Percentiles rank a stretch among this genome's conserved stretches.
Conservation (phyloP, 1,284 basidiomycete species). For the Trichosporon sp. region DNA sequence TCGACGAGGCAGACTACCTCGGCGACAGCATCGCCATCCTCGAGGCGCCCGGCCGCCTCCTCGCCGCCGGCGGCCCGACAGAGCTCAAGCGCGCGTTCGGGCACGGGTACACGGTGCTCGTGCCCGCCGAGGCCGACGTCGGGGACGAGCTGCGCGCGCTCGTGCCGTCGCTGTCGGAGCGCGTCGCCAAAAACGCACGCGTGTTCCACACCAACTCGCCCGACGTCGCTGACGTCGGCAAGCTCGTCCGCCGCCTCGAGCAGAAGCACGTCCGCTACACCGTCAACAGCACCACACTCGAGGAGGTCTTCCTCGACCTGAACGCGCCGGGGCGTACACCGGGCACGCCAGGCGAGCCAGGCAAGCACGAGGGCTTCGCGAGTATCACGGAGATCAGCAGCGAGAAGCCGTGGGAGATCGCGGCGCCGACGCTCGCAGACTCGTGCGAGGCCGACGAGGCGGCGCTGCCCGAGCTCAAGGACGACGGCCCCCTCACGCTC, state of each 20-base stretch:
- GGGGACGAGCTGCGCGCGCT: constrained; percentile 11
- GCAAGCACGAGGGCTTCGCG: neutral
- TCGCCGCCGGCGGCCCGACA: constrained; percentile 69
- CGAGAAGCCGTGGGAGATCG: neutral
- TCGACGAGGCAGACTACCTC: constrained; percentile 74
- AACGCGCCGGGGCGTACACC: constrained; percentile 50
- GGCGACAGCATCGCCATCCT: constrained; percentile 71
- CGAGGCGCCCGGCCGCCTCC: constrained; percentile 66
- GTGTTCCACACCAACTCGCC: constrained; percentile 49
- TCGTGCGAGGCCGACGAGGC: neutral
- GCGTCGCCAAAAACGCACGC: constrained; percentile 17
- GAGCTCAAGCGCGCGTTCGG: constrained; percentile 66
- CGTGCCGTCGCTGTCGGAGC: constrained; percentile 1
- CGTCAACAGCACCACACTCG: constrained; percentile 66
- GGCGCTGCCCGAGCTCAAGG: neutral
- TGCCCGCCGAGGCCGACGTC: constrained; percentile 49
- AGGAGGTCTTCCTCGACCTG: constrained; percentile 71
- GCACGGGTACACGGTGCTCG: constrained; percentile 61
- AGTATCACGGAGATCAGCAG: neutral
- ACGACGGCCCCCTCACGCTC: neutral
- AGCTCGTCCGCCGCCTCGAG: constrained; percentile 56
- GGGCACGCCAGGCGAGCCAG: neutral
- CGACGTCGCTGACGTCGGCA: constrained; percentile 56
- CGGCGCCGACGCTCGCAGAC: neutral
- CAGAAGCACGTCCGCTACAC: constrained; percentile 56